Base-by-base conservation (phyloP, 371 early-diverging fungal species). In the Dichotomocladium elegans region DNA sequence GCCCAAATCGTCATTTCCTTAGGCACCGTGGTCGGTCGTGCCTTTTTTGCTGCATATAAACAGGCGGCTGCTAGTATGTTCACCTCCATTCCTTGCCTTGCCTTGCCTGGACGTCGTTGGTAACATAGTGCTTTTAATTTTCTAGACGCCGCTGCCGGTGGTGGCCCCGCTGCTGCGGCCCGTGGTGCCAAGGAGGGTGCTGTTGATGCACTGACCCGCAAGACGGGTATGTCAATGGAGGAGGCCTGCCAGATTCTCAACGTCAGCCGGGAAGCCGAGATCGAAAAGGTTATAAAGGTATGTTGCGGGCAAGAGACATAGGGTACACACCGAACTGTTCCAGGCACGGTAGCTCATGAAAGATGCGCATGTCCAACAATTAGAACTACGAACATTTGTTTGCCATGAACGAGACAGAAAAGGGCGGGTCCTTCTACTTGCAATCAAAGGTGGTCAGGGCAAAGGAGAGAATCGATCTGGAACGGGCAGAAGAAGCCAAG, bases 391-490 rank as follows among this genome's bases (percentile, higher is more conserved):
- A 92, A n/a, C 89, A 90, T 61, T 64, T 96, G 63, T 94, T 91
- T 70, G 85, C 83, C 40, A 83, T 77, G 15, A 98, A 98, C 68
- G 95, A 96, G 62, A 80, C 88, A 29, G 66, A 82, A 4, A 80
- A 79, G 41, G 95, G 95, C 26, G 96, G 97, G 8, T 92, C 95
- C 2, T 89, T 95, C 49, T 98, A 96, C 66, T 53, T 98, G 48
- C 96, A 96, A 59, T 89, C 93, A 27, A 98, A 98, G 68, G 87
- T 98, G 0, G 86, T 89, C 17, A 72, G 95, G 42, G 99, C 99
- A 22, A 89, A 90, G 57, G 95, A 96, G 65, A 85, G 97, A 64
- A 68, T 95, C 56, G 95, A 94, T 50, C 73, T 93, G 81, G 92
- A 94, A 58, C 77, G 81, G 71, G 86, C 83, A 24, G 78, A 86